Evolutionary conservation across 345 rosid genomes (phyloP), one percentile per base, ranked within the genome.

Genomic region (Acer campestre): DNA sequence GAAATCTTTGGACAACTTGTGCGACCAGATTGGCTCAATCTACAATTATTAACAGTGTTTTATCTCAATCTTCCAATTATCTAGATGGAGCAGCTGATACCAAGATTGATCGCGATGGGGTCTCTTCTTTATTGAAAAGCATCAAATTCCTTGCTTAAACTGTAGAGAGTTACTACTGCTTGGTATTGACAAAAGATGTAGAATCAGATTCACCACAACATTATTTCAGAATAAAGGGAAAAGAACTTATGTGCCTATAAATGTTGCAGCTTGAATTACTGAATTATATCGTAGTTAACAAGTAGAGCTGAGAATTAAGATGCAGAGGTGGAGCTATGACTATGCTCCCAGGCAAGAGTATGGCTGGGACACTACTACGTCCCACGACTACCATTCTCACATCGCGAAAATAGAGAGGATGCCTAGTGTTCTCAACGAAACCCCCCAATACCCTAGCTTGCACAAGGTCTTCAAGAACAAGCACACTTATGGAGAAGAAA

Each of bases 391-490:
- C 86, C 80, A 82, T 71, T 66, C 66, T 10, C 85, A 85, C 61
- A 3, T 86, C 16, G 9, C 86, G 0, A 66, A 3, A 29, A 58
- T 84, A 16, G 69, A 78, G 14, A 80, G 82, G 82, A 62, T 2
- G 77, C 77, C 90, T 9, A 86, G 78, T 49, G 27, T 79, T 23
- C 71, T 82, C 25, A 68, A 75, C 6, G 88, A 77, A 63, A 75
- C 68, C 13, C 83, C 90, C 27, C 86, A 78, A 12, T 88, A 88
- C 84, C 92, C 92, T 0, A 82, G 8, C 22, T 84, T 84, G 23
- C 79, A 78, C 83, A 75, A 62, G 61, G 80, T 35, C 71, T 84
- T 89, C 84, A 82, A 86, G 73, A 84, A 78, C 18, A 80, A 29
- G n/a, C 74, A 29, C 23, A 18, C 18, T 7, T 0, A 2, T 16